Evolutionary conservation across 352 stramenopile genomes (phyloP).

Genomic region (Globisporangium uncinulatum): DNA sequence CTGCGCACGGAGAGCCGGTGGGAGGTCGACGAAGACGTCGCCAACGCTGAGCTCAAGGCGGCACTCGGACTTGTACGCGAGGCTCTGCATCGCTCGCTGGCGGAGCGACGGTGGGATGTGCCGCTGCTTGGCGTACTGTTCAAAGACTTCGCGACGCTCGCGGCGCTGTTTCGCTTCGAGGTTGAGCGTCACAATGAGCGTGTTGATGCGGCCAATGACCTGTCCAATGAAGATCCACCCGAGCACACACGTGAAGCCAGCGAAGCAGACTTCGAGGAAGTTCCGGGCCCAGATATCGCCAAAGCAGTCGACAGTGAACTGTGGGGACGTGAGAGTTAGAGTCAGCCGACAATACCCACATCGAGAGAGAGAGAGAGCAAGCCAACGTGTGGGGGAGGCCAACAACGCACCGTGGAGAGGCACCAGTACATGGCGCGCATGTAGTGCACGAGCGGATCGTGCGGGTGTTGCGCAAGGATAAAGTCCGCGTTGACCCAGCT

Average conservation of each 20-base stretch:
- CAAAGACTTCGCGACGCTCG: conserved; percentile 51
- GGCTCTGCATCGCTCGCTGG: conserved; percentile 39
- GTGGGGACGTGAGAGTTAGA: background rate
- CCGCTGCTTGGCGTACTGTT: conserved; percentile 61
- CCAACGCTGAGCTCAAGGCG: conserved; percentile 30
- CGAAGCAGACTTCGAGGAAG: conserved; percentile 52
- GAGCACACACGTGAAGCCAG: conserved; percentile 56
- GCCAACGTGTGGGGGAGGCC: background rate
- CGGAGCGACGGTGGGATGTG: conserved; percentile 34
- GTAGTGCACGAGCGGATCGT: conserved; percentile 50
- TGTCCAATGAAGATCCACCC: conserved; percentile 77
- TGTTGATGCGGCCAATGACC: conserved; percentile 62
- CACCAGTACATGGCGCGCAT: conserved; percentile 79
- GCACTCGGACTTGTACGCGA: conserved; percentile 50
- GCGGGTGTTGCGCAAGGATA: conserved; percentile 44
- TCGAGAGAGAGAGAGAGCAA: background rate
- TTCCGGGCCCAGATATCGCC: conserved; percentile 63
- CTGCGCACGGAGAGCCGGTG: conserved; percentile 23
- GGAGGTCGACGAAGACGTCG: conserved; percentile 44
- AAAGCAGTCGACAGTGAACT: conserved; percentile 81
- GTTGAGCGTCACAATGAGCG: conserved; percentile 62
- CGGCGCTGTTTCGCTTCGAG: conserved; percentile 48
- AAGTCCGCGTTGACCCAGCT: conserved; percentile 60
- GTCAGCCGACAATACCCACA: background rate
- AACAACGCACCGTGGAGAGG: conserved; percentile 39